phyloP scores from a whole-genome alignment of 768 basidiomycete genomes.

The Kwoniella sp. region DNA sequence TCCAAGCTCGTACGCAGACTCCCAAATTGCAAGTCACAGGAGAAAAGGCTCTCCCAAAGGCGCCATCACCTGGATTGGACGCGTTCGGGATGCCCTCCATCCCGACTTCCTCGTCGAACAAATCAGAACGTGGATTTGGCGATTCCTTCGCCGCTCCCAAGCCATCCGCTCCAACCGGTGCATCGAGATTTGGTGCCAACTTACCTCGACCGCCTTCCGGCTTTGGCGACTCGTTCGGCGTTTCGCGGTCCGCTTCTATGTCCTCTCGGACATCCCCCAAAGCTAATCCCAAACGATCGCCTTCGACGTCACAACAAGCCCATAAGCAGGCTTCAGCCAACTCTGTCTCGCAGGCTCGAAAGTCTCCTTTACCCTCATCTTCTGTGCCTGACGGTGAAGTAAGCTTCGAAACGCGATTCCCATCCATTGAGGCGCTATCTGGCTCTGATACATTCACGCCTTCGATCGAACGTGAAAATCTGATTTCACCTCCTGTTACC shows the following conservation, averaged over 20 bases:
- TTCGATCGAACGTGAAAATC: constrained; percentile 14
- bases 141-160: constrained; percentile 35
- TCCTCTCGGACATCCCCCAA: constrained; percentile 9
- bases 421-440: constrained; percentile 76
- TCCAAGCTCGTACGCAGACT: constrained; percentile 1
- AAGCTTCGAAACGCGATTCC: constrained; percentile 71
- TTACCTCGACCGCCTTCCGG: constrained; percentile 24
- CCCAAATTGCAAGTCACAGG: constrained; percentile 36
- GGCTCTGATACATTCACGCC: constrained; percentile 18
- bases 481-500: constrained; percentile 35
- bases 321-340: constrained; percentile 6
- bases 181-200: constrained; percentile 9
- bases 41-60: constrained; percentile 11
- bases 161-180: constrained; percentile 7
- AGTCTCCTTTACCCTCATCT: constrained; percentile 28
- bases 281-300: background rate
- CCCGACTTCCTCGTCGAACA: constrained; percentile 1
- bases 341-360: constrained; percentile 10
- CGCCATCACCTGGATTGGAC: constrained; percentile 26
- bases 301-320: background rate
- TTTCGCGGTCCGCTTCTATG: constrained; percentile 1
- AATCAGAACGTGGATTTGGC: constrained; percentile 32
- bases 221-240: constrained; percentile 35
- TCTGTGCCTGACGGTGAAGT: constrained; percentile 34
- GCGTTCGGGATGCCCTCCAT: constrained; percentile 43